Conservation (phyloP, 352 stramenopile genomes). For the Globisporangium middletonii region DNA sequence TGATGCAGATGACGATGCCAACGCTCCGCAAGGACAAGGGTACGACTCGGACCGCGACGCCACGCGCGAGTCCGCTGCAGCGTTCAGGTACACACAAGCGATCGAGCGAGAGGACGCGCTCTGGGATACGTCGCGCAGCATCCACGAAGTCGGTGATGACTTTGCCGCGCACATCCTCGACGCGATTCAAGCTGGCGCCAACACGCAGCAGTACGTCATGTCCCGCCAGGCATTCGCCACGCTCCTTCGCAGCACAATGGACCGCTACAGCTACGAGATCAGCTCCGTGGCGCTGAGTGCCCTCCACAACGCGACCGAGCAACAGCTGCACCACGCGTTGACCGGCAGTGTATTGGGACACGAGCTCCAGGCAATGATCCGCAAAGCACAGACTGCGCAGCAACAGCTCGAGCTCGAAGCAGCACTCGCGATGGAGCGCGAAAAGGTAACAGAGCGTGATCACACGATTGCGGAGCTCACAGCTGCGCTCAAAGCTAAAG, state of each 20-base stretch:
- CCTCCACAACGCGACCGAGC: slow-evolving; percentile 70
- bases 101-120: slow-evolving; percentile 33
- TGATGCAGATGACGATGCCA: slow-evolving; percentile 21
- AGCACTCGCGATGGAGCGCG: slow-evolving; percentile 38
- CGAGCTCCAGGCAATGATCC: slow-evolving; percentile 25
- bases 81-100: slow-evolving; percentile 14
- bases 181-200: slow-evolving; percentile 13
- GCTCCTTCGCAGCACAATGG: slow-evolving; percentile 36
- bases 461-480: slow-evolving; percentile 51
- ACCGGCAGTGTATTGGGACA: slow-evolving; percentile 52
- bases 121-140: slow-evolving; percentile 32
- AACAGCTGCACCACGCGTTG: slow-evolving; percentile 56
- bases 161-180: slow-evolving; percentile 17
- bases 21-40: slow-evolving; percentile 50
- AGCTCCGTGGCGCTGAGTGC: slow-evolving; percentile 65
- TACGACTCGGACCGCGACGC: slow-evolving; percentile 71
- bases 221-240: slow-evolving; percentile 50
- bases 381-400: slow-evolving; percentile 40
- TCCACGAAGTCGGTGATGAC: slow-evolving; percentile 27
- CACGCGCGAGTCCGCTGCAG: slow-evolving; percentile 20
- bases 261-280: slow-evolving; percentile 35
- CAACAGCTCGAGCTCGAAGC: slow-evolving; percentile 27
- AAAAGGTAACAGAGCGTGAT: slow-evolving; percentile 59
- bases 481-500: slow-evolving; percentile 51
- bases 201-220: slow-evolving; percentile 58